Percentiles rank a stretch among this genome's conserved stretches.
Conservation (phyloP, 257 asterid species). For the Petunia secreta region DNA sequence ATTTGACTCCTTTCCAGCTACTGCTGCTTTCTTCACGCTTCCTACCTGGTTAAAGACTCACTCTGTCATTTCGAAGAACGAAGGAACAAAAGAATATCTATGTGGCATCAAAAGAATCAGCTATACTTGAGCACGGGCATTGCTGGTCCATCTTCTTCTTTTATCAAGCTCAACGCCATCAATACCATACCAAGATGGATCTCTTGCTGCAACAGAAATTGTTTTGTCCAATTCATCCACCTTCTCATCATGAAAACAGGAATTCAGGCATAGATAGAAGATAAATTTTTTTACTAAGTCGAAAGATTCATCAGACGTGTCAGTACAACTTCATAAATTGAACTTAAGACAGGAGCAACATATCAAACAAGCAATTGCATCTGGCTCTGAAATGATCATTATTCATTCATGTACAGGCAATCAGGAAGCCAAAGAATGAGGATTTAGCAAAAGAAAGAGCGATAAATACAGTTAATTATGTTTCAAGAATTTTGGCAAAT, state of each 20-base stretch:
- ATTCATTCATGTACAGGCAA: constrained; percentile 16
- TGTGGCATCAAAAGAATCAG: constrained; percentile 2
- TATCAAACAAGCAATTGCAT: constrained; percentile 12
- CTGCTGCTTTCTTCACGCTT: constrained; percentile 71
- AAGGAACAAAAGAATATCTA: constrained; percentile 23
- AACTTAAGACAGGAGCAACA: background rate
- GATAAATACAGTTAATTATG: background rate
- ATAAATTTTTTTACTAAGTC: background rate
- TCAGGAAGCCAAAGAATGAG: background rate
- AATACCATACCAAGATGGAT: constrained; percentile 81
- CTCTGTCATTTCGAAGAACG: constrained; percentile 5
- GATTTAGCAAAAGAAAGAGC: background rate
- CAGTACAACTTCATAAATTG: constrained; percentile 10
- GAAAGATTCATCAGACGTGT: background rate
- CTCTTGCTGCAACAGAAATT: constrained; percentile 81
- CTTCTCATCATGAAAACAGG: constrained; percentile 65
- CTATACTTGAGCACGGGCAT: constrained; percentile 84
- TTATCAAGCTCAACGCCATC: constrained; percentile 79
- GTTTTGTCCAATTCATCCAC: constrained; percentile 97
- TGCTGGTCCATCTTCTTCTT: constrained; percentile 90
- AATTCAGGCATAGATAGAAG: constrained; percentile 41
- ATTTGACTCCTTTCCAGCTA: constrained; percentile 55
- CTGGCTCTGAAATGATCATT: background rate
- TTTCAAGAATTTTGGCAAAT: constrained; percentile 23
- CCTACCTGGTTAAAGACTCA: constrained; percentile 55